phyloP scores from a whole-genome alignment of 31 red algal genomes.

The Asparagopsis taxiformis region DNA sequence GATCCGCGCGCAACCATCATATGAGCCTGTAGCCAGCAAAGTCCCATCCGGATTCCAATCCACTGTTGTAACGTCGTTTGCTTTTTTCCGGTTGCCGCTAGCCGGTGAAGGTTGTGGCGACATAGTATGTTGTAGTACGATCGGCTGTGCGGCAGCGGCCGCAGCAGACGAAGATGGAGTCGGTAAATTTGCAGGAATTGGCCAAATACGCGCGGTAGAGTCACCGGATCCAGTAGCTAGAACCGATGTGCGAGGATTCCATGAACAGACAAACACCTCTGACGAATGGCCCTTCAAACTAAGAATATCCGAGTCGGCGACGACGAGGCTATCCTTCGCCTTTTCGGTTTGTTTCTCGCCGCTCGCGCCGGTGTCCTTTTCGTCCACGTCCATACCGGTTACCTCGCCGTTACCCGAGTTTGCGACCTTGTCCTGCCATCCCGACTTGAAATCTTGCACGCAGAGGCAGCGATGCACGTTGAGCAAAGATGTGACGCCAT shows the following conservation, averaged over 20 bases:
- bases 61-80: slow-evolving; percentile 83
- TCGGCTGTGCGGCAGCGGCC: slow-evolving; percentile 64
- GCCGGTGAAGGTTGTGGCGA: slow-evolving; percentile 10
- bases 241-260: slow-evolving; percentile 86
- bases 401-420: slow-evolving; percentile 24
- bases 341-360: slow-evolving; percentile 18
- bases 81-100: slow-evolving; percentile 21
- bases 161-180: slow-evolving; percentile 49
- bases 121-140: slow-evolving; percentile 56
- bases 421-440: slow-evolving; percentile 17
- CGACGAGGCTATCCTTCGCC: slow-evolving; percentile 9
- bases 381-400: slow-evolving; percentile 39
- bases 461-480: slow-evolving; percentile 85
- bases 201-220: slow-evolving; percentile 93
- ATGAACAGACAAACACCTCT: slow-evolving; percentile 94
- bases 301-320: slow-evolving; percentile 69
- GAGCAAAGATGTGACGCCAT: slow-evolving; percentile 76
- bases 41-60: slow-evolving; percentile 91
- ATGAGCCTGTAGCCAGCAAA: slow-evolving; percentile 72
- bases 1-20: slow-evolving; percentile 83
- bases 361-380: slow-evolving; percentile 17
- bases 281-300: slow-evolving; percentile 75
- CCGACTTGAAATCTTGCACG: slow-evolving; percentile 41
- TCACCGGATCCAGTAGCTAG: slow-evolving; percentile 93
- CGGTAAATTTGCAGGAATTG: slow-evolving; percentile 62